Evolutionary conservation across 768 basidiomycete genomes (phyloP), one percentile per base, ranked within the genome.

Genomic region (Auricularia auricula-judae): DNA sequence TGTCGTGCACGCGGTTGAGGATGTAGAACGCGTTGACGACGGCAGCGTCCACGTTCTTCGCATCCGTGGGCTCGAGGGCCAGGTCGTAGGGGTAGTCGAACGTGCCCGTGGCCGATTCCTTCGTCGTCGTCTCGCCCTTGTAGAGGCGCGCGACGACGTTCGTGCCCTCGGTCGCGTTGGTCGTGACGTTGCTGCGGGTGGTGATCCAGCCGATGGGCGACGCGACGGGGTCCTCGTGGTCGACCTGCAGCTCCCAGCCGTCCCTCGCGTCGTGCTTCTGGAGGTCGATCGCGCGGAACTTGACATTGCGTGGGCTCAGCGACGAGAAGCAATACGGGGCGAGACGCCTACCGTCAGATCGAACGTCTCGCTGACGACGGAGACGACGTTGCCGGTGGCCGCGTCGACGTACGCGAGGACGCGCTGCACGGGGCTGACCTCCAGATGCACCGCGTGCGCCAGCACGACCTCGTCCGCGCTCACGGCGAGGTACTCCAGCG

Each of bases 351-450:
- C 78, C 4, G 79, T 73, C 16, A 78, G 77, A 36, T 78, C 71
- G 7, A 77, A 70, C 39, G 80, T 82, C 71, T 83, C 84, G 69
- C 86, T 82, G 42, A 79, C 79, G 21, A 82, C 76, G 16, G 78
- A 76, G 33, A 83, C 70, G 42, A 86, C 69, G 36, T 81, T 79
- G n/a, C 81, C 81, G 18, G 78, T 74, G 65, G 81, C 80, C 4
- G 82, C 84, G 67, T 86, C 84, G 53, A 86, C 78, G 65, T 82
- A 83, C 0, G 82, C 84, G 77, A 80, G 81, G 81, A 86, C 7
- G 79, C 75, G 44, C 80, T 72, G 23, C 72, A 65, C 65, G 72
- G 70, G 60, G 56, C 74, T 68, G 70, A 80, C 78, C 69, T 78
- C 74, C 63, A 81, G 74, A 67, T 79, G 78, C 36, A 80, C 68